phyloP scores from a whole-genome alignment of 345 rosid species.

The Syzygium grande region DNA sequence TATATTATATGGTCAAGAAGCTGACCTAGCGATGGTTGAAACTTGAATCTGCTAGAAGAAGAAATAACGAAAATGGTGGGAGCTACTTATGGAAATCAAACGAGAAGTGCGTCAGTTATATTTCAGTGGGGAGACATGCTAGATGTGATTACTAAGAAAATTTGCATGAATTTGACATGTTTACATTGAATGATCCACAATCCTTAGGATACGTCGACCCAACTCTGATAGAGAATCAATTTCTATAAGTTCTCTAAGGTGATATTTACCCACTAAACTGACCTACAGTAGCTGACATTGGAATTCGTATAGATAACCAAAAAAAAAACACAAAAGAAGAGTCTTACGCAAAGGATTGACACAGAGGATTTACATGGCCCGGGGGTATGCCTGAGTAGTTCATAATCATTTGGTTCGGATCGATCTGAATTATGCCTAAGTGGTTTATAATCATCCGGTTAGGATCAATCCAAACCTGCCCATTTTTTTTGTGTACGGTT shows the following conservation, averaged over 20 bases:
- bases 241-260: not conserved
- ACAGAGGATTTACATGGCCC: not conserved
- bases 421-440: not conserved
- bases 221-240: not conserved
- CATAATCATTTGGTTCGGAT: not conserved
- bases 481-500: not conserved
- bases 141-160: not conserved
- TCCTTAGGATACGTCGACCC: not conserved
- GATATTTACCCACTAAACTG: not conserved
- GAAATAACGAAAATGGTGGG: not conserved
- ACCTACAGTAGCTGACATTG: not conserved
- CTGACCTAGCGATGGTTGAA: not conserved
- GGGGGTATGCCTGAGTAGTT: not conserved
- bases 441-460: not conserved
- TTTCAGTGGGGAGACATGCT: not conserved
- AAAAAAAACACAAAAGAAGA: not conserved
- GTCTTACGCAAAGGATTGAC: not conserved
- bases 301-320: not conserved
- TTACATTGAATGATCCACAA: not conserved
- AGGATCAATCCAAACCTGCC: not conserved
- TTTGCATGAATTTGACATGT: not conserved
- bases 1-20: not conserved
- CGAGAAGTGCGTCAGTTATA: not conserved
- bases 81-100: not conserved
- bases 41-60: not conserved